Evolutionary conservation across 192 early-diverging fungal species (phyloP), one percentile per base, ranked within the genome.

Genomic region (Coemansia reversa): DNA sequence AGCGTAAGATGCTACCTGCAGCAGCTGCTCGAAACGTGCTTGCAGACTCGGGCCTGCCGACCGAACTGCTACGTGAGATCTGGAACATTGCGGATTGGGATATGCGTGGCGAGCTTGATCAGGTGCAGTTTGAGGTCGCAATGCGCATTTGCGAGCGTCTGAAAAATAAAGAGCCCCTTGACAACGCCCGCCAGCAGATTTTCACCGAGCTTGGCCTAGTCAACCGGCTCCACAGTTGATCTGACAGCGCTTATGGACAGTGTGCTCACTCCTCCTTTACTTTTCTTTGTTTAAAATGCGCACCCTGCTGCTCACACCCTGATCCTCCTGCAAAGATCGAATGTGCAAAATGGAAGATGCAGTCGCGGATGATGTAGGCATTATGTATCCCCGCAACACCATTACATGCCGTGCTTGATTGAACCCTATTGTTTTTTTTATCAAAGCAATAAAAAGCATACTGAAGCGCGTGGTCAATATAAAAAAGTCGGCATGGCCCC

Each of bases 71-170:
- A 51, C 85, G 87, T 25, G 86, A 91, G 58, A 79, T 94, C 7
- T 93, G 92, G 91, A 70, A 79, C 45, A 64, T 89, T 28, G 83
- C 90, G 19, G 91, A 94, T 60, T 92, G 91, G 90, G 89, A 90
- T 59, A 65, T 70, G 20, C 87, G 90, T 60, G 93, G 93, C n/a
- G 91, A 91, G 54, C 73, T 94, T 65, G 91, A 93, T 55, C 59
- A 83, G 47, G 92, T 93, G 58, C 89, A 94, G 78, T 94, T 94
- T 71, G 82, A 87, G 32, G 90, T 92, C 3, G 90, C 90, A 0
- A 91, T 94, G 91, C 88, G 90, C 65, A 62, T 92, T 22, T 81
- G 79, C 59, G 73, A 75, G 65, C 79, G 51, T 6, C 65, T 81
- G 11, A 66, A 66, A 32, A 72, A 66, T 45, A 59, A 67, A 0